A percentile compares a stretch with the other conserved stretches of the same genome.
Conservation (phyloP, 2,329 filamentous ascomycete species). For the Clarireedia homoeocarpa region DNA sequence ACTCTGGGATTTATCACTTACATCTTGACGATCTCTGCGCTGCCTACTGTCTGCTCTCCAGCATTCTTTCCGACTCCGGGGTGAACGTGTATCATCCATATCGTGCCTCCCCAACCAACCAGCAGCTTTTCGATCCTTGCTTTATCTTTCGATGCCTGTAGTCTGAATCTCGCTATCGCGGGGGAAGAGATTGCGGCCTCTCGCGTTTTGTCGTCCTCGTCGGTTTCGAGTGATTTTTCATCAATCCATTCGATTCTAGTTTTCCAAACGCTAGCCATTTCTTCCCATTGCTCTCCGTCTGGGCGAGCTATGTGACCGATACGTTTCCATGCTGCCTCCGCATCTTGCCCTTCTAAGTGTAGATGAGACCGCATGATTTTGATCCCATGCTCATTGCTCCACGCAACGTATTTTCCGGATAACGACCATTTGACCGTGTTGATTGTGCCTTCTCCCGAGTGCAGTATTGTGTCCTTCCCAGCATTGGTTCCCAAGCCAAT, state of each 20-base stretch:
- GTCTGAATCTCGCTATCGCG: conserved; percentile 40
- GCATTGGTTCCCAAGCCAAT: conserved; percentile 73
- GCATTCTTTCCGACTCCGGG: conserved; percentile 58
- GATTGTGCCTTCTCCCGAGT: conserved; percentile 87
- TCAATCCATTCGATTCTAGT: conserved; percentile 90
- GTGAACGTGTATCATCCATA: conserved; percentile 92
- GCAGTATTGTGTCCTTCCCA: conserved; percentile 78
- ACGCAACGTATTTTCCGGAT: conserved; percentile 85
- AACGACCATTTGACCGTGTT: conserved; percentile 91
- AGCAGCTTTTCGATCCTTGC: conserved; percentile 67
- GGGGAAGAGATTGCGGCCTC: conserved; percentile 32
- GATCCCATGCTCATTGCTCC: conserved; percentile 95
- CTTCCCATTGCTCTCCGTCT: conserved; percentile 81
- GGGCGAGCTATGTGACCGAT: conserved; percentile 89
- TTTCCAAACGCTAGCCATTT: conserved; percentile 96
- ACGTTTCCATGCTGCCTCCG: conserved; percentile 85
- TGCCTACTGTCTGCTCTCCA: conserved; percentile 65
- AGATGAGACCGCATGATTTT: conserved; percentile 94
- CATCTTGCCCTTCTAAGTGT: conserved; percentile 66
- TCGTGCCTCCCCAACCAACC: conserved; percentile 91
- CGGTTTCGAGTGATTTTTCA: conserved; percentile 66
- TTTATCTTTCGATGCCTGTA: conserved; percentile 41
- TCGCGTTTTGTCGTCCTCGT: conserved; percentile 45
- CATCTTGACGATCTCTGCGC: conserved; percentile 88
- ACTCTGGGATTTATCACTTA: conserved; percentile 41